Base-by-base conservation (phyloP, 257 asterid species). In the Fraxinus americana region DNA sequence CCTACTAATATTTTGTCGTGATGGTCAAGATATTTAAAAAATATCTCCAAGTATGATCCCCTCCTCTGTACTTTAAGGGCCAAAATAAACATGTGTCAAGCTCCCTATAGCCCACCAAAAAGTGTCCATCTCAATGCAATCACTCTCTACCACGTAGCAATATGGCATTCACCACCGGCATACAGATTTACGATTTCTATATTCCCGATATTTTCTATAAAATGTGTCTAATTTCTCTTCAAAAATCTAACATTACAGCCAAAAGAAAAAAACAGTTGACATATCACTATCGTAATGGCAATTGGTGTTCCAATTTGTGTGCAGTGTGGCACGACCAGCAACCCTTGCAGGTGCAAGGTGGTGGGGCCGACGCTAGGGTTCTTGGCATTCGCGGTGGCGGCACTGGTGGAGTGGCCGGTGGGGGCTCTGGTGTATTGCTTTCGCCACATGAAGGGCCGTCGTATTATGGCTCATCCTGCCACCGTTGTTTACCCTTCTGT, bases 321-420 rank as follows among this genome's bases (percentile, higher is more conserved):
- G n/a, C n/a, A n/a, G n/a, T n/a, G n/a, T n/a, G n/a, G n/a, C n/a
- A n/a, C n/a, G n/a, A n/a, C n/a, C n/a, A n/a, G n/a, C n/a, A n/a
- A n/a, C n/a, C n/a, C n/a, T 0, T 93, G 97, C 63, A 79, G 96
- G 86, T 91, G 98, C 86, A 91, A 89, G 87, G 93, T 93, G 86
- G 96, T 91, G 19, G 96, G 98, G 0, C 97, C 98, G 1, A 91
- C 97, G 7, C 25, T 93, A 1, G 97, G 98, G n/a, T 87, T 93
- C 87, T 19, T 93, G 88, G 98, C 93, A 0, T 91, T 89, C 73
- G 91, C 91, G 1, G 91, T 86, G 70, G 91, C 97, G 72, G 97
- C 91, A 16, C 38, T 90, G 84, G 91, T 91, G 80, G 97, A 91
- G 80, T 91, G 98, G 98, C 98, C 98, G 19, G 85, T 93, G 11